Percentiles rank a stretch among this genome's conserved stretches.
Evolutionary conservation across 2,329 filamentous ascomycete species (phyloP).

Genomic region (Coniochaeta hoffmannii): DNA sequence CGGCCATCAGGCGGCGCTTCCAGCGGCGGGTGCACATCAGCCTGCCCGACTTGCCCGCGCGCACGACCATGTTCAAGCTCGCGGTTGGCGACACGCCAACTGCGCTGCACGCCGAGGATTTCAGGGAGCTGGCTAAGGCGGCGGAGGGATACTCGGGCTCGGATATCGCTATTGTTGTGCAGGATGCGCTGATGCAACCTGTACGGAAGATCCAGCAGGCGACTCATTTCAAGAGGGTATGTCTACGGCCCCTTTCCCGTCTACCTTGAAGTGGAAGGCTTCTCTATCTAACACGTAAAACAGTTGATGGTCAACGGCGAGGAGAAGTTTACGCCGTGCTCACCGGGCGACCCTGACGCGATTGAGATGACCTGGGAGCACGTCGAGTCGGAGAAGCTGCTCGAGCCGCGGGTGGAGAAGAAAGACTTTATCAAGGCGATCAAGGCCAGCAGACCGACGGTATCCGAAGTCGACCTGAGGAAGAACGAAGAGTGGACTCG

Average conservation of each 20-base stretch:
- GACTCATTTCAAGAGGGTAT: constrained; percentile 92
- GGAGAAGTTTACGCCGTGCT: constrained; percentile 79
- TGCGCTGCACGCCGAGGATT: constrained; percentile 71
- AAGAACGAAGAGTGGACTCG: constrained; percentile 88
- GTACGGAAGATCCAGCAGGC: constrained; percentile 95
- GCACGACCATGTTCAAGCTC: constrained; percentile 92
- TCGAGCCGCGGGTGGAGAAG: constrained; percentile 77
- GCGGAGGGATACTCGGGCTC: constrained; percentile 94
- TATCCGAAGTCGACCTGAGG: constrained; percentile 77
- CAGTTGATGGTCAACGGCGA: constrained; percentile 64
- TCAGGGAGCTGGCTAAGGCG: constrained; percentile 67
- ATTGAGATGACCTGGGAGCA: constrained; percentile 93
- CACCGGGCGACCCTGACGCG: constrained; percentile 78
- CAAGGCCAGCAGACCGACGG: constrained; percentile 80
- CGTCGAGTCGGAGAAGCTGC: constrained; percentile 72
- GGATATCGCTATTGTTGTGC: constrained; percentile 92
- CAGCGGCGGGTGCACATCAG: constrained; percentile 94
- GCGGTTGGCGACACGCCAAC: constrained; percentile 91
- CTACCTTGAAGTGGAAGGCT: background rate
- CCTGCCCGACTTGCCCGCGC: constrained; percentile 76
- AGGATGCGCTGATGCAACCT: constrained; percentile 95
- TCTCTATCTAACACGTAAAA: constrained; percentile 1
- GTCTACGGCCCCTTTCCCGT: too few relatives aligned
- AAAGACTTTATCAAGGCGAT: constrained; percentile 95
- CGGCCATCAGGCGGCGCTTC: constrained; percentile 91